Conservation (phyloP, 2,329 filamentous ascomycete genomes). For the Aspergillus costaricaensis region DNA sequence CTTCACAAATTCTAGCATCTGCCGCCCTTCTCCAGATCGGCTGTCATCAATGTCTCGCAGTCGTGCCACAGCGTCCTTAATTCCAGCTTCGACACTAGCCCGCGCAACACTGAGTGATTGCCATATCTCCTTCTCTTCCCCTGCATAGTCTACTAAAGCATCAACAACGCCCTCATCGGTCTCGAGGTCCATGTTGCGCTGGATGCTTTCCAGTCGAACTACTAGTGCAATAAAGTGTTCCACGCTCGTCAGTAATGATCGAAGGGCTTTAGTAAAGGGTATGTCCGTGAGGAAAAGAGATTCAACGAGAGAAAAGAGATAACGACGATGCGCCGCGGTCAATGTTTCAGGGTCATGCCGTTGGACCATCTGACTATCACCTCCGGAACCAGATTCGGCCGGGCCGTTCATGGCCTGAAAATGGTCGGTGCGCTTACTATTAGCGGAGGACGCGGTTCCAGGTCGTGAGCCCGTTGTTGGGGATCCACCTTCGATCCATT, state of each 20-base stretch:
- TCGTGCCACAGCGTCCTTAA: slow-evolving; percentile 62
- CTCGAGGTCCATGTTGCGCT: slow-evolving; percentile 77
- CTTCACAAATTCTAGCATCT: slow-evolving; percentile 36
- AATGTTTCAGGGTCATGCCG: slow-evolving; percentile 82
- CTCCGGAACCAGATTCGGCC: slow-evolving; percentile 15
- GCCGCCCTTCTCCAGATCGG: slow-evolving; percentile 45
- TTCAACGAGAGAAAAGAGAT: slow-evolving; percentile 65
- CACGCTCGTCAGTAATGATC: slow-evolving; percentile 53
- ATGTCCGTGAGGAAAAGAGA: slow-evolving; percentile 47
- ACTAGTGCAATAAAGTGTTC: slow-evolving; percentile 80
- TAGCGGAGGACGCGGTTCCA: slow-evolving; percentile 38
- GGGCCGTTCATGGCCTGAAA: slow-evolving; percentile 9
- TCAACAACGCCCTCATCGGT: slow-evolving; percentile 79
- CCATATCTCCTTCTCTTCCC: slow-evolving; percentile 71
- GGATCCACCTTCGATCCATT: slow-evolving; percentile 65
- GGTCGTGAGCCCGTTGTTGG: slow-evolving; percentile 38
- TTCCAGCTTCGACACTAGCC: slow-evolving; percentile 64
- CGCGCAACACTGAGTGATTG: slow-evolving; percentile 66
- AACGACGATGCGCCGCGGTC: slow-evolving; percentile 74
- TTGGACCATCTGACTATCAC: slow-evolving; percentile 22
- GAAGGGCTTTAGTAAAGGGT: slow-evolving; percentile 44
- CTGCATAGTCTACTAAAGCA: slow-evolving; percentile 68
- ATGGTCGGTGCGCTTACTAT: slow-evolving; percentile 16
- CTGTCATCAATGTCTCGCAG: slow-evolving; percentile 63
- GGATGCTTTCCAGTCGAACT: slow-evolving; percentile 72